Evolutionary conservation across 2,329 filamentous ascomycete genomes (phyloP), one percentile per base, ranked within the genome.

Genomic region (Ceratocystis cubensis): DNA sequence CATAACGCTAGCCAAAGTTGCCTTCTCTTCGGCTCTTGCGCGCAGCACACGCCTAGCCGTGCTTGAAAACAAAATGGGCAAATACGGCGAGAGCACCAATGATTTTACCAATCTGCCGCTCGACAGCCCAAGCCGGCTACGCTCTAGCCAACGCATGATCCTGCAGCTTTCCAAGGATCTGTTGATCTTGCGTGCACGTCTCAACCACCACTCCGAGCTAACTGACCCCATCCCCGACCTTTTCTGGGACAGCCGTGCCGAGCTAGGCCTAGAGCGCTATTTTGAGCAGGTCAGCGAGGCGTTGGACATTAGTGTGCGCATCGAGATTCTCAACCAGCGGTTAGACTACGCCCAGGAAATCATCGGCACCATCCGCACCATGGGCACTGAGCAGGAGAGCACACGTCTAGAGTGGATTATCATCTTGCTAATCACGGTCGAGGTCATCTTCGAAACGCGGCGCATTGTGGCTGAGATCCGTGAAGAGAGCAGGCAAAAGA

Each of bases 321-420:
- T 97, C 77, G 89, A 89, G 72, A 86, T 90, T 20, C 77, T 97
- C 71, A 99, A 99, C 75, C 90, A 96, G 77, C 96, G 96, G 78
- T 95, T 99, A 84, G 93, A 96, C 73, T 97, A 99, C 74, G 94
- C 93, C 0, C 89, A 94, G 73, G 93, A 97, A 75, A 96, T 96
- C 74, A 91, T 94, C 5, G 89, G 82, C 64, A 92, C 97, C 17
- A 77, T 97, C 69, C 82, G 94, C 67, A 91, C 96, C 75, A 86
- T 92, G 73, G 81, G 95, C 66, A 95, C 89, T 73, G 92, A 97
- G 79, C 91, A 90, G 74, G 91, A 97, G 73, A 88, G 90, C 17
- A 84, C 92, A 37, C 82, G 90, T 66, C 80, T 99, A 10, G 94
- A 97, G 77, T 93, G 90, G 88, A 95, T 95, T 71, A 97, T 99